phyloP scores from a whole-genome alignment of 129 eudicot species.

The Mikania micrantha region DNA sequence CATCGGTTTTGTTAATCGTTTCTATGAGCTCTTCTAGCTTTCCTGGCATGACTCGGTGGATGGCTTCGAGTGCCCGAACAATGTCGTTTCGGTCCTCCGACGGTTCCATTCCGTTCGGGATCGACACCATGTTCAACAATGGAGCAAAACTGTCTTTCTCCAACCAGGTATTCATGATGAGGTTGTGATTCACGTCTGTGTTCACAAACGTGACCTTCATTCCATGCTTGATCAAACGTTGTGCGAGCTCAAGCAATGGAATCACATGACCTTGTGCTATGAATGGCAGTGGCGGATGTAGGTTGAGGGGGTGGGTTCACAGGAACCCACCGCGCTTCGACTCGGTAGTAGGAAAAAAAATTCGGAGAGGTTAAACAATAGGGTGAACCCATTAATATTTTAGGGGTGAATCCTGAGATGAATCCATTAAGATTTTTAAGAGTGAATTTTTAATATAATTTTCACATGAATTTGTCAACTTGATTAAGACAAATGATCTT shows the following conservation, averaged over 20 bases:
- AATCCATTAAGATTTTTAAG: too few relatives aligned
- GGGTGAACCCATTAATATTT: too few relatives aligned
- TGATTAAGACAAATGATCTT: too few relatives aligned
- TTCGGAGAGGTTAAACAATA: too few relatives aligned
- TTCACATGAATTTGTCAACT: too few relatives aligned
- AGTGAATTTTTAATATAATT: too few relatives aligned
- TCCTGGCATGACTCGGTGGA: constrained; percentile 25
- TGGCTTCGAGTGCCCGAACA: constrained; percentile 14
- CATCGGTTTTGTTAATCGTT: constrained; percentile 2
- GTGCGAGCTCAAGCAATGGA: constrained; percentile 41
- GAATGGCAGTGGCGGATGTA: too few relatives aligned
- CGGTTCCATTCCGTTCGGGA: constrained; percentile 28
- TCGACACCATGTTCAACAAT: constrained; percentile 7
- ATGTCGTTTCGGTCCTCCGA: constrained; percentile 27
- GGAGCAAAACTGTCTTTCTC: background rate
- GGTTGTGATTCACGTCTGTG: constrained; percentile 8
- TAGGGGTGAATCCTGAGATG: too few relatives aligned
- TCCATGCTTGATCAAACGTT: constrained; percentile 29
- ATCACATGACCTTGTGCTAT: constrained; percentile 49
- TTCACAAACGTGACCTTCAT: constrained; percentile 20
- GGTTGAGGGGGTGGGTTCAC: too few relatives aligned
- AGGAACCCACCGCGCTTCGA: too few relatives aligned
- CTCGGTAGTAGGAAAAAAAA: too few relatives aligned
- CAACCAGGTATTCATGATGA: background rate
- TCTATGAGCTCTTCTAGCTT: constrained; percentile 33